Percentiles rank a stretch among this genome's conserved stretches.
phyloP scores from a whole-genome alignment of 352 stramenopile genomes.

The Pythium plurisporium region DNA sequence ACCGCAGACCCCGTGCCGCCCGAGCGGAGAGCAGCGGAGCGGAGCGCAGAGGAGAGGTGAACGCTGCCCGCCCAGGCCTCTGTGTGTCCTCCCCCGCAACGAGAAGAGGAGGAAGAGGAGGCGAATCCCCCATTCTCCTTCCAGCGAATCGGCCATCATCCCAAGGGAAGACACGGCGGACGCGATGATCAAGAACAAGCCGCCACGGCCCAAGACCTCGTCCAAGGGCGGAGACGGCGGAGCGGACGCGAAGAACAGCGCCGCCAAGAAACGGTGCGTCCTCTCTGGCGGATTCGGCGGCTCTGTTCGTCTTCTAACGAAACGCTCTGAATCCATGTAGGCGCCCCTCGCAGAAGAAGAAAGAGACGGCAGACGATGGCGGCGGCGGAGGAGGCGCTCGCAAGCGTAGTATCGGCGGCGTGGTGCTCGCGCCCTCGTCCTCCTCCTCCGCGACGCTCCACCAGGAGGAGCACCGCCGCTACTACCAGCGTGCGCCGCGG shows the following conservation, averaged over 20 bases:
- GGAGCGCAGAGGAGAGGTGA: background rate
- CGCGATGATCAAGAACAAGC: constrained; percentile 24
- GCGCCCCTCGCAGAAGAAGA: constrained; percentile 47
- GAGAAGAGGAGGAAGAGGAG: constrained; percentile 5
- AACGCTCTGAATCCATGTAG: constrained; percentile 17
- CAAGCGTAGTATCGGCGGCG: constrained; percentile 19
- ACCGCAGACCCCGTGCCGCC: background rate
- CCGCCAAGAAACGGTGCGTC: constrained; percentile 20
- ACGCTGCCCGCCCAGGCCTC: background rate
- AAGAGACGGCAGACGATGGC: constrained; percentile 34
- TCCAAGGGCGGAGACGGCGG: constrained; percentile 14
- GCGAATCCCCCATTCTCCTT: background rate
- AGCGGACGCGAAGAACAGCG: background rate
- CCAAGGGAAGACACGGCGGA: background rate
- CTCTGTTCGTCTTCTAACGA: background rate
- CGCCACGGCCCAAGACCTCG: constrained; percentile 16
- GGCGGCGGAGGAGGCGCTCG: constrained; percentile 1
- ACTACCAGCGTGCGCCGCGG: constrained; percentile 44
- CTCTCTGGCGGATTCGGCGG: background rate
- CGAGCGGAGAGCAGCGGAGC: constrained; percentile 6
- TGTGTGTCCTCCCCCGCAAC: background rate
- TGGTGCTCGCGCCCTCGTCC: constrained; percentile 1
- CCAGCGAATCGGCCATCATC: background rate
- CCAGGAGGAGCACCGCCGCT: constrained; percentile 19
- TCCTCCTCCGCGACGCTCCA: constrained; percentile 11